Evolutionary conservation across 768 basidiomycete genomes (phyloP).

Genomic region (Sistotremastrum niveocremeum): DNA sequence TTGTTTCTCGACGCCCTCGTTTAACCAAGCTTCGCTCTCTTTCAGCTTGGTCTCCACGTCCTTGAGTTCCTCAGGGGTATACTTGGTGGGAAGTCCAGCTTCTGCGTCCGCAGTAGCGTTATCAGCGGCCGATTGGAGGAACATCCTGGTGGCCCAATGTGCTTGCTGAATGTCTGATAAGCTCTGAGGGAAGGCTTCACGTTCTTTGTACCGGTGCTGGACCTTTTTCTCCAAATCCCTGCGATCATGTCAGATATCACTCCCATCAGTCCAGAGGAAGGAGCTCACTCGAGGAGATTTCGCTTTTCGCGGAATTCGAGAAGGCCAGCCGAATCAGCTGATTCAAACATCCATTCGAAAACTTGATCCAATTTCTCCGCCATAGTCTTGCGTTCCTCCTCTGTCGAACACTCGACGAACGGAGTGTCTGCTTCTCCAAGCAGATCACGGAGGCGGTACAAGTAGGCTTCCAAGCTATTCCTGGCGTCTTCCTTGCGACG

Average conservation of each 20-base stretch:
- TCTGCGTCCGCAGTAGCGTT: slow-evolving; percentile 59
- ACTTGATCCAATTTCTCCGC: slow-evolving; percentile 56
- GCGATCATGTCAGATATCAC: slow-evolving; percentile 1
- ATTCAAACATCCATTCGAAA: slow-evolving; percentile 70
- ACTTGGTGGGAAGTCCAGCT: slow-evolving; percentile 55
- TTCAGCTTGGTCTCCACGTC: slow-evolving; percentile 60
- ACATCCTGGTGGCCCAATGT: slow-evolving; percentile 80
- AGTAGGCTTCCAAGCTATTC: slow-evolving; percentile 82
- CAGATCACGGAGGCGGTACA: slow-evolving; percentile 84
- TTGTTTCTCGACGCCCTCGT: slow-evolving; percentile 72
- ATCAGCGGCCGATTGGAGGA: slow-evolving; percentile 64
- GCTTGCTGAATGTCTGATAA: slow-evolving; percentile 75
- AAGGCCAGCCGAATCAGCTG: slow-evolving; percentile 73
- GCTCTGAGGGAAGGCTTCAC: slow-evolving; percentile 69
- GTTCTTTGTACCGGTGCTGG: slow-evolving; percentile 79
- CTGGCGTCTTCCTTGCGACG: slow-evolving; percentile 75
- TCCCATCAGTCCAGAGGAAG: not conserved
- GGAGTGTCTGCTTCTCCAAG: slow-evolving; percentile 49
- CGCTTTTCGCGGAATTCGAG: slow-evolving; percentile 63
- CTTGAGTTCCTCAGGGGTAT: slow-evolving; percentile 78
- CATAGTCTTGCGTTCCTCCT: slow-evolving; percentile 55
- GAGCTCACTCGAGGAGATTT: slow-evolving; percentile 64
- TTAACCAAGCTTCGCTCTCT: slow-evolving; percentile 77
- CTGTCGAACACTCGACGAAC: slow-evolving; percentile 76
- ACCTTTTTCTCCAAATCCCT: slow-evolving; percentile 73